A percentile compares a stretch with the other conserved stretches of the same genome.
Evolutionary conservation across 176 grass and related monocot species (phyloP).

Genomic region (Eleusine indica): DNA sequence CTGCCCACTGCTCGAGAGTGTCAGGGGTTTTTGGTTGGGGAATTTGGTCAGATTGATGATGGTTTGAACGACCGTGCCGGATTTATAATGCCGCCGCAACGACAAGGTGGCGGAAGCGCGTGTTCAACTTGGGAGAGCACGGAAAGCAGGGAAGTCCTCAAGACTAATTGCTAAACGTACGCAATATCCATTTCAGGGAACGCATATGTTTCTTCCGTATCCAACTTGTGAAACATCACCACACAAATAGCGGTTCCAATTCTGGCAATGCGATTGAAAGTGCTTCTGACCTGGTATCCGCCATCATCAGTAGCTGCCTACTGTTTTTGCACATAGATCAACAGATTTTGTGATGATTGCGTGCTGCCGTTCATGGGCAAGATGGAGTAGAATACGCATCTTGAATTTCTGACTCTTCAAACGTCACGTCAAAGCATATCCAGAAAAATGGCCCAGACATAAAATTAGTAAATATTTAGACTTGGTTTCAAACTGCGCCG

Average conservation of each 20-base stretch:
- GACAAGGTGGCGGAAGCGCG: neutral
- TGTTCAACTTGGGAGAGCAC: neutral
- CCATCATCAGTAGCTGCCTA: neutral
- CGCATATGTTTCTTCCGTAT: neutral
- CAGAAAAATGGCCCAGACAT: neutral
- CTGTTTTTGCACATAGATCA: neutral
- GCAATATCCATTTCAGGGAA: neutral
- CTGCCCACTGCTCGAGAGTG: neutral
- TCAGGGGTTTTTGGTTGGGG: neutral
- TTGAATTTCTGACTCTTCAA: neutral
- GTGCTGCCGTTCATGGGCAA: neutral
- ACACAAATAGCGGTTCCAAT: neutral
- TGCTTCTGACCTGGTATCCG: neutral
- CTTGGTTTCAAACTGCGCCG: neutral
- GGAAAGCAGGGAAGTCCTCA: neutral
- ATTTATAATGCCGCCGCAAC: constrained; percentile 1
- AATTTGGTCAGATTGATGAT: neutral
- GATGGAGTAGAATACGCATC: neutral
- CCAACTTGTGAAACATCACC: neutral
- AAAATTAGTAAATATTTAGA: neutral
- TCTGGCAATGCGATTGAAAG: neutral
- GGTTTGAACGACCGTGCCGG: neutral
- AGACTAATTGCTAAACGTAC: neutral
- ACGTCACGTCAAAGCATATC: neutral
- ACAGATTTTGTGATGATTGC: neutral